Evolutionary conservation across 179 eudicot genomes (phyloP), one percentile per base, ranked within the genome.

Genomic region (Beta macrorhiza): DNA sequence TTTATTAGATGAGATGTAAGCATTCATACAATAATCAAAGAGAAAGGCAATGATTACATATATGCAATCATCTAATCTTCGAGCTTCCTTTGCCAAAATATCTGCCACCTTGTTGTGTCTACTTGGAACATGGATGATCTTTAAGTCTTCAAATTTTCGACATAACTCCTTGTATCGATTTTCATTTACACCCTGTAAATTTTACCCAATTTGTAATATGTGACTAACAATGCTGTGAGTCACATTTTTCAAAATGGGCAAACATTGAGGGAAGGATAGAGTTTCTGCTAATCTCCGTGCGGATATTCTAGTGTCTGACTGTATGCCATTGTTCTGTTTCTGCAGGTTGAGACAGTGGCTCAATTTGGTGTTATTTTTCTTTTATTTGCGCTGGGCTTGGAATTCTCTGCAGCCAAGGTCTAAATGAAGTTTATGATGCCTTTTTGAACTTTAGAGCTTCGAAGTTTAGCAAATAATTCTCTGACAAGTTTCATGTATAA

Each of bases 331-430:
- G 47, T 51, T 76, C 5, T 59, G 76, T 20, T 77, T 16, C 32
- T 67, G 62, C 84, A 94, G 98, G 98, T 94, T 78, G 98, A 93
- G 81, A 94, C 98, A 37, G 97, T 94, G 57, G 98, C 98, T 70
- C 98, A 93, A 83, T 94, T 94, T 85, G 98, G 97, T 80, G 98
- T 94, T n/a, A 90, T 94, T 80, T 94, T 94, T 85, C 94, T 94
- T 73, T 94, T 94, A 78, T 94, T 94, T 83, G 98, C 98, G 0
- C 84, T 94, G 86, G 98, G 98, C 37, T 72, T 94, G 84, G 98
- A 94, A 83, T 94, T 94, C 90, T 94, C 98, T 70, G 80, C 94
- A 15, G 75, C 89, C 45, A 94, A 93, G 98, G 98, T 93, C 67
- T 53, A 70, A 53, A 44, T 73, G 53, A 20, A n/a, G 51, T 74